Evolutionary conservation across 2,329 filamentous ascomycete genomes (phyloP).

Genomic region (Dothistroma septosporum): DNA sequence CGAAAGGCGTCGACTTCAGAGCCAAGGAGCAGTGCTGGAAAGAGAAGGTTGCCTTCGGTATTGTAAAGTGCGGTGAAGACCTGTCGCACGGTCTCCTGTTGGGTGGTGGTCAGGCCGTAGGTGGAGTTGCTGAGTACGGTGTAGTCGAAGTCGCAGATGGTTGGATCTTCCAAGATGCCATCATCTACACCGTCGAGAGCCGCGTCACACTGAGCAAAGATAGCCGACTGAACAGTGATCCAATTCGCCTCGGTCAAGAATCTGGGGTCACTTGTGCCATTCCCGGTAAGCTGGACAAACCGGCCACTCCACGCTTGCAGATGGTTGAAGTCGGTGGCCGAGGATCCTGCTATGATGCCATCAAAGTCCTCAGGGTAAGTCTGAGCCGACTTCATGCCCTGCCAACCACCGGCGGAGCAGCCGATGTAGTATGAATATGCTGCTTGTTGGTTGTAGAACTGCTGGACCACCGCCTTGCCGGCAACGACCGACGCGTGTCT

Average conservation of each 20-base stretch:
- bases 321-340: conserved; percentile 44
- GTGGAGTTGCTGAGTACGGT: conserved; percentile 37
- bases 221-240: conserved; percentile 41
- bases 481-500: conserved; percentile 32
- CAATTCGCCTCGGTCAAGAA: conserved; percentile 42
- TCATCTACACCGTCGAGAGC: conserved; percentile 47
- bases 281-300: conserved; percentile 42
- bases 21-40: conserved; percentile 50
- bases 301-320: conserved; percentile 43
- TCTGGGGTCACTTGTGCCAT: conserved; percentile 36
- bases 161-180: conserved; percentile 47
- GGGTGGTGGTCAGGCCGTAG: conserved; percentile 41
- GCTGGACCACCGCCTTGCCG: conserved; percentile 33
- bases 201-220: conserved; percentile 50
- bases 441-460: conserved; percentile 38
- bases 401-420: conserved; percentile 49
- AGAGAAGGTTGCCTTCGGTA: conserved; percentile 45
- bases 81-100: conserved; percentile 43
- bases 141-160: conserved; percentile 41
- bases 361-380: conserved; percentile 48
- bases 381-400: conserved; percentile 46
- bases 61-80: conserved; percentile 43
- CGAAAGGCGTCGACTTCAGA: conserved; percentile 40
- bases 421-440: conserved; percentile 47
- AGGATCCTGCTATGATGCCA: conserved; percentile 45